Base-by-base conservation (phyloP, 176 grass and related monocot species). In the Triticum urartu region DNA sequence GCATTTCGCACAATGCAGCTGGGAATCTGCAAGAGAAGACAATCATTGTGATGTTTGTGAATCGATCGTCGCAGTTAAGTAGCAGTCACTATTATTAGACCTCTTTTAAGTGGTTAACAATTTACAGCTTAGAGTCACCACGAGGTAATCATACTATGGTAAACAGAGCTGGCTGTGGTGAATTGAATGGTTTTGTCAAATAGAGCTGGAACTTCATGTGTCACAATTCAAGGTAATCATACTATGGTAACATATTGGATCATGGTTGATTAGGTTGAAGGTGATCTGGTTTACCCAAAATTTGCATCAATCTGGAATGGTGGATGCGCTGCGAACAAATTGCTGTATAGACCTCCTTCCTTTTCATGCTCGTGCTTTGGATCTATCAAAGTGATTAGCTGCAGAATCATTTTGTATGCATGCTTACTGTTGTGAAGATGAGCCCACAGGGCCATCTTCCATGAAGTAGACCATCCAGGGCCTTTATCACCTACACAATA, bases 301-400 rank as follows among this genome's bases (percentile, higher is more conserved):
- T 98, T 98, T 85, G 82, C 96, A 91, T 98, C 96, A 52, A 98
- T 98, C 86, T 98, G 96, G 80, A 98, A 98, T 77, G 96, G 96
- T 54, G 93, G 96, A 58, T 98, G 96, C 21, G 96, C 93, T 0
- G 96, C 89, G 86, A 98, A 98, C 84, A 98, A 64, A 80, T 98
- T 98, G 88, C 96, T 95, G 81, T 98, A 98, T n/a, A 98, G 69
- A 48, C 96, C 96, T 89, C 96, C 96, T 92, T 98, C 93, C 40
- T 47, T 89, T 56, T 68, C 48, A 84, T 67, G 68, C 78, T 95
- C 91, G 22, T 95, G 88, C 72, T 90, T 73, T 48, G 93, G 93
- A 90, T 95, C 90, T 48, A 98, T 81, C 91, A 98, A 89, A 75
- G 78, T 92, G 68, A 98, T 94, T 59, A 98, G 71, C 75, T 87